phyloP scores from a whole-genome alignment of 2,329 filamentous ascomycete genomes.

The Cytospora mali region DNA sequence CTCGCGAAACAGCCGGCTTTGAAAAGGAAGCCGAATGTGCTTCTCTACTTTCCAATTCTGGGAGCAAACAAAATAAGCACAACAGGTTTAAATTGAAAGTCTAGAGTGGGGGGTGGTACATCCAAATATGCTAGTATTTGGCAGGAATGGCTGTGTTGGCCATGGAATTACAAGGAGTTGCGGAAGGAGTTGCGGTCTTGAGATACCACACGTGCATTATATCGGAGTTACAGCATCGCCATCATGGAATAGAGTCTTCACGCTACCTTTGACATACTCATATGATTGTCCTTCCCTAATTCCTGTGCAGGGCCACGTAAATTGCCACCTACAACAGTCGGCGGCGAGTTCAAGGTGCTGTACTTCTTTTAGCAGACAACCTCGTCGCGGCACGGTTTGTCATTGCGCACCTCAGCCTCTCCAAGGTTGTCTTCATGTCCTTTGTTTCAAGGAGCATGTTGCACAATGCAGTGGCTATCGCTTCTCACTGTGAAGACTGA shows the following conservation, averaged over 20 bases:
- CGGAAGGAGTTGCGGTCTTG: constrained; percentile 17
- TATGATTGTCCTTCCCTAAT: background rate
- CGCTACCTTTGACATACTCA: background rate
- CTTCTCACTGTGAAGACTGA: too few species aligned
- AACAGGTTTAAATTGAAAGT: background rate
- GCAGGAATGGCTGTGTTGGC: background rate
- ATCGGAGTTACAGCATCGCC: constrained; percentile 23
- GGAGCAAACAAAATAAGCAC: background rate
- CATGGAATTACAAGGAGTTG: constrained; percentile 22
- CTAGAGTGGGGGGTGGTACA: background rate
- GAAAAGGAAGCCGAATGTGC: background rate
- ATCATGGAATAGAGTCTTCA: background rate
- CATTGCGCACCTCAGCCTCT: background rate
- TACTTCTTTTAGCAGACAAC: background rate
- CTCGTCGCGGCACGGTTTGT: background rate
- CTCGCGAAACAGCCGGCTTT: constrained; percentile 2
- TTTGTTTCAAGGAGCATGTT: background rate
- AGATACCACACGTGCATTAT: constrained; percentile 20
- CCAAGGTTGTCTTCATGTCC: background rate
- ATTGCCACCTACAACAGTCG: background rate
- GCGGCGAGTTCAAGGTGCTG: background rate
- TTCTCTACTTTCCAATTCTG: background rate
- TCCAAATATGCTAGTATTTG: background rate
- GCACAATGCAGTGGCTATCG: too few species aligned
- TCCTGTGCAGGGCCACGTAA: background rate